phyloP scores from a whole-genome alignment of 768 basidiomycete species.

The Hericium erinaceus region DNA sequence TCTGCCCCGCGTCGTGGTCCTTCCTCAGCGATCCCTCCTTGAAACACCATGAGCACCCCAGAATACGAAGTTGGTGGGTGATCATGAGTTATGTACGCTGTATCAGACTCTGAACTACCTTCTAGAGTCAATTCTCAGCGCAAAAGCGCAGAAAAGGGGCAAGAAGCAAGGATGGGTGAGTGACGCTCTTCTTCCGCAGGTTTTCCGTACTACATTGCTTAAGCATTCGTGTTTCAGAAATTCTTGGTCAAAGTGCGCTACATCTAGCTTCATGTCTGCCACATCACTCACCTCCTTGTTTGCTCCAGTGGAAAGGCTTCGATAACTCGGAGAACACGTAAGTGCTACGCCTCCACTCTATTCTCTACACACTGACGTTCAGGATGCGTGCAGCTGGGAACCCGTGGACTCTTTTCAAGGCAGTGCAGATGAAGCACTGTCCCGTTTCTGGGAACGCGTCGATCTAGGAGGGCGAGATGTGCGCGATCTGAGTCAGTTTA shows the following conservation, averaged over 20 bases:
- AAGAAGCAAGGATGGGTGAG: constrained; percentile 15
- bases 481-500: constrained; percentile 6
- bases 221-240: constrained; percentile 4
- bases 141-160: constrained; percentile 14
- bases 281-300: not conserved
- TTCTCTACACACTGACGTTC: not conserved
- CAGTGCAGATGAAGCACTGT: constrained; percentile 5
- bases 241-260: constrained; percentile 10
- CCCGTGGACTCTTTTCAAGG: constrained; percentile 10
- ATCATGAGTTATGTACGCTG: not conserved
- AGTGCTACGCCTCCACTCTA: not conserved
- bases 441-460: constrained; percentile 12
- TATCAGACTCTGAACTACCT: not conserved
- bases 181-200: not conserved
- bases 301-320: constrained; percentile 14
- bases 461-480: constrained; percentile 8
- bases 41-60: not conserved
- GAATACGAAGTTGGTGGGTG: constrained; percentile 16
- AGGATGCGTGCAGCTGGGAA: constrained; percentile 9
- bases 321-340: constrained; percentile 11
- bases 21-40: not conserved
- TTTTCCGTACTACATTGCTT: no score
- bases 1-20: no score
- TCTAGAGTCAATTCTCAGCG: constrained; percentile 9
- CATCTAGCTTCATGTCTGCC: not conserved